Percentiles rank a stretch among this genome's conserved stretches.
These are phyloP conservation scores for Hanseniaspora valbyensis DNA, from an alignment of 805 yeast genomes.

Conservation along the genomic window DNA sequence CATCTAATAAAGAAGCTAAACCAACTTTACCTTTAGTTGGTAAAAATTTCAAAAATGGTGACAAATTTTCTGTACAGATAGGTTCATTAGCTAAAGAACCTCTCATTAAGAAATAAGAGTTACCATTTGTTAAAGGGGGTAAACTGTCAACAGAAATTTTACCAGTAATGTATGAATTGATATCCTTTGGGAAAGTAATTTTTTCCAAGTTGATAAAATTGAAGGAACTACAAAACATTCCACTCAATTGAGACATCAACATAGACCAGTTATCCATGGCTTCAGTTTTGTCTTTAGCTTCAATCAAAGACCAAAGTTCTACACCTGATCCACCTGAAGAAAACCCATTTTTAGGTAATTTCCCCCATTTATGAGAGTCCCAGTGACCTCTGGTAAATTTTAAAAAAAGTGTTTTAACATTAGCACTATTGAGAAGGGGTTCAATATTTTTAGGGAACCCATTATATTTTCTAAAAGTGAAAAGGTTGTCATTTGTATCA, in stretches of 20 bases:
- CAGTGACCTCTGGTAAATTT: slow-evolving; percentile 92
- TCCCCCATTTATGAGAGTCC: slow-evolving; percentile 84
- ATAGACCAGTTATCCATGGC: slow-evolving; percentile 60
- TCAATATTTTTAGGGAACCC: slow-evolving; percentile 74
- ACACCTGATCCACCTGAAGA: slow-evolving; percentile 89
- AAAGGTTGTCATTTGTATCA: slow-evolving; percentile 16
- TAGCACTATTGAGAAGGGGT: slow-evolving; percentile 56
- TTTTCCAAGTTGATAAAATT: slow-evolving; percentile 73
- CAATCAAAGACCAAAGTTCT: slow-evolving; percentile 80
- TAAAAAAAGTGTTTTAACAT: slow-evolving; percentile 65
- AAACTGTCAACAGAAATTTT: slow-evolving; percentile 17
- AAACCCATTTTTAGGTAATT: slow-evolving; percentile 58
- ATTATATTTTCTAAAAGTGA: slow-evolving; percentile 40
- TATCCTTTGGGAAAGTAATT: slow-evolving; percentile 55
- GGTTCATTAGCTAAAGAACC: slow-evolving; percentile 93
- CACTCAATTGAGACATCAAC: slow-evolving; percentile 68
- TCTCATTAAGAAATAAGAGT: slow-evolving; percentile 47
- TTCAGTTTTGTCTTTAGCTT: slow-evolving; percentile 42
- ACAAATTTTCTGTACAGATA: slow-evolving; percentile 89
- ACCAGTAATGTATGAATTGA: slow-evolving; percentile 27
- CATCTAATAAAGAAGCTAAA: slow-evolving; percentile 70
- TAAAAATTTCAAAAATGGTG: slow-evolving; percentile 79
- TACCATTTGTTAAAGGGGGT: slow-evolving; percentile 22
- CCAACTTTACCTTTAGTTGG: slow-evolving; percentile 93
- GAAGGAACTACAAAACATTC: slow-evolving; percentile 88